Conservation (phyloP, 2,329 filamentous ascomycete species). For the Hypoxylon sp. region DNA sequence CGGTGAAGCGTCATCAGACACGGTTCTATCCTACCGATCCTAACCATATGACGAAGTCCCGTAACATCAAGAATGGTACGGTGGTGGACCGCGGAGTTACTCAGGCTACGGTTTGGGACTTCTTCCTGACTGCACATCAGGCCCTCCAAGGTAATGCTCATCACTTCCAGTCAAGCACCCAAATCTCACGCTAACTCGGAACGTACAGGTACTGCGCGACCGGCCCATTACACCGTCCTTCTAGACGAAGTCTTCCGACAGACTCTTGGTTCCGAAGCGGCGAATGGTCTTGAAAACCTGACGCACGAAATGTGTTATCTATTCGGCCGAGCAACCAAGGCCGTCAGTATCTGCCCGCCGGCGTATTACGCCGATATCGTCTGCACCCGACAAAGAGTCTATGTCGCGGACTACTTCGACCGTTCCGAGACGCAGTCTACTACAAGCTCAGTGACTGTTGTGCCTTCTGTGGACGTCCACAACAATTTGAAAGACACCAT, state of each 20-base stretch:
- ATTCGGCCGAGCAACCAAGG: slow-evolving; percentile 88
- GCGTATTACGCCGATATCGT: slow-evolving; percentile 93
- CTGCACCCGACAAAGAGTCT: slow-evolving; percentile 81
- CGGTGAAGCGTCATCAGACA: slow-evolving; percentile 91
- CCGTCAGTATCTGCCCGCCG: slow-evolving; percentile 87
- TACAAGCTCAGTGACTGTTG: slow-evolving; percentile 14
- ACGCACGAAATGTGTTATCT: slow-evolving; percentile 87
- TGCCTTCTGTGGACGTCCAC: slow-evolving; percentile 58
- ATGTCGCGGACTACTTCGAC: slow-evolving; percentile 76
- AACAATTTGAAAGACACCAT: slow-evolving; percentile 62
- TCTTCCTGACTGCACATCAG: slow-evolving; percentile 85
- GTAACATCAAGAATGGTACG: slow-evolving; percentile 82
- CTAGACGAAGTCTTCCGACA: slow-evolving; percentile 76
- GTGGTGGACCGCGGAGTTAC: slow-evolving; percentile 89
- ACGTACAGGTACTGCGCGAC: slow-evolving; percentile 74
- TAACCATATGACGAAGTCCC: slow-evolving; percentile 62
- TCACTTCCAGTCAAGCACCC: neutral
- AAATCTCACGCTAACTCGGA: slow-evolving; percentile 16
- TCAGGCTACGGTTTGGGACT: slow-evolving; percentile 82
- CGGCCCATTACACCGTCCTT: slow-evolving; percentile 86
- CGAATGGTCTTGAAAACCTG: slow-evolving; percentile 78
- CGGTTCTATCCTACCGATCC: slow-evolving; percentile 82
- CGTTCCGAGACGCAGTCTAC: slow-evolving; percentile 53
- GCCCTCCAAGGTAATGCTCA: slow-evolving; percentile 76
- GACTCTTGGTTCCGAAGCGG: slow-evolving; percentile 59